These are phyloP conservation scores for Cronartium quercuum DNA, from an alignment of 1,284 basidiomycete genomes.

Conservation along the genomic window DNA sequence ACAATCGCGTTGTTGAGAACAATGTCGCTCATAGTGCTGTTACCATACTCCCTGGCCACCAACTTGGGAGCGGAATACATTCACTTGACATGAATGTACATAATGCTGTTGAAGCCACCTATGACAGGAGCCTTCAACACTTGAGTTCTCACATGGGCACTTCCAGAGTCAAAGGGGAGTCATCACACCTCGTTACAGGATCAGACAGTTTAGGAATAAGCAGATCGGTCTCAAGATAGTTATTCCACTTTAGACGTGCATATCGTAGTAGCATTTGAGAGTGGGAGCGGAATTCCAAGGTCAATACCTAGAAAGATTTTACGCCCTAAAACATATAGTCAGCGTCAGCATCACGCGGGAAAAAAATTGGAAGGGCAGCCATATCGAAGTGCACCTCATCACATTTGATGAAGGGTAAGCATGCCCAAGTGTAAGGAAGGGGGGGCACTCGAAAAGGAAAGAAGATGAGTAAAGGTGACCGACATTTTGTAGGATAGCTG, in stretches of 20 bases:
- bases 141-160: too few relatives aligned
- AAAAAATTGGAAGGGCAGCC: not conserved
- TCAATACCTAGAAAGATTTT: conserved; percentile 31
- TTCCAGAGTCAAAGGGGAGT: too few relatives aligned
- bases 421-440: conserved; percentile 1
- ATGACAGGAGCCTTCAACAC: too few relatives aligned
- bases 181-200: too few relatives aligned
- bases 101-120: too few relatives aligned
- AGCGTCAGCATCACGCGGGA: conserved; percentile 34
- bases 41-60: too few relatives aligned
- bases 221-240: too few relatives aligned
- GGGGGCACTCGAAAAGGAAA: not conserved
- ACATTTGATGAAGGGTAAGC: not conserved
- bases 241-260: not conserved
- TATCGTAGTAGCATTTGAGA: not conserved
- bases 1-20: too few relatives aligned
- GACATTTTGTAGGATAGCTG: conserved; percentile 35
- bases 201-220: too few relatives aligned
- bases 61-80: too few relatives aligned
- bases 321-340: conserved; percentile 36
- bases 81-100: too few relatives aligned
- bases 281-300: not conserved
- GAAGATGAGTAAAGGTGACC: not conserved
- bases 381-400: not conserved
- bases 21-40: too few relatives aligned